Evolutionary conservation across 202 grass and related monocot species (phyloP).

Genomic region (Schoenoplectus triqueter): DNA sequence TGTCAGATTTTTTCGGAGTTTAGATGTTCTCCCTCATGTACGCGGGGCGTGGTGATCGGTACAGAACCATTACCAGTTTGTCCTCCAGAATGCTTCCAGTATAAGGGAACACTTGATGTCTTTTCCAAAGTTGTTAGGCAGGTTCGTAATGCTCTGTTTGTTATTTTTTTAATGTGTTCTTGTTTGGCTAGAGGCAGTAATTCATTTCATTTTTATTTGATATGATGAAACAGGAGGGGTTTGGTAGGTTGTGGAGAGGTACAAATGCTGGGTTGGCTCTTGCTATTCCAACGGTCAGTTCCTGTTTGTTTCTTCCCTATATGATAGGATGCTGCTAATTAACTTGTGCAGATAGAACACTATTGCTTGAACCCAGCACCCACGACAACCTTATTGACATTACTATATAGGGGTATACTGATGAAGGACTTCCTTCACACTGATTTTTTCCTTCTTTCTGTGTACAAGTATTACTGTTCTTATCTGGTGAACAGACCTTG

Average conservation of each 20-base stretch:
- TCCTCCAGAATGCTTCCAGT: constrained; percentile 84
- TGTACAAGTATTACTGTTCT: background rate
- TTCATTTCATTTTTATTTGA: constrained; percentile 15
- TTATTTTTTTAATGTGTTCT: background rate
- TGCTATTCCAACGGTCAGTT: constrained; percentile 84
- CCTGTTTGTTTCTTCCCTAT: background rate
- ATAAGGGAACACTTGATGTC: constrained; percentile 91
- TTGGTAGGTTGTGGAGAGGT: constrained; percentile 87
- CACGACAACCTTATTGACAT: too few species aligned
- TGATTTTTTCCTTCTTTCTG: background rate
- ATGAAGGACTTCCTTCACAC: too few species aligned
- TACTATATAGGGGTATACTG: too few species aligned
- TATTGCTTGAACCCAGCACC: too few species aligned
- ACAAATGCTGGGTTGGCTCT: constrained; percentile 95
- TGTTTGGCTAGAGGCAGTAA: background rate
- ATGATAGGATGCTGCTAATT: background rate
- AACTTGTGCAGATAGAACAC: background rate
- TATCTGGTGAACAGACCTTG: background rate
- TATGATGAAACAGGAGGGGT: constrained; percentile 74
- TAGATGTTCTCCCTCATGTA: constrained; percentile 85
- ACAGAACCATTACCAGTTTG: constrained; percentile 64
- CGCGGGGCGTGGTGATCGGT: constrained; percentile 65
- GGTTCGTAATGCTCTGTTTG: constrained; percentile 34
- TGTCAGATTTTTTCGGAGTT: constrained; percentile 76
- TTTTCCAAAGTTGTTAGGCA: constrained; percentile 93